These are phyloP conservation scores for Salvia sclarea DNA, from an alignment of 305 asterid species.

Conservation along the genomic window DNA sequence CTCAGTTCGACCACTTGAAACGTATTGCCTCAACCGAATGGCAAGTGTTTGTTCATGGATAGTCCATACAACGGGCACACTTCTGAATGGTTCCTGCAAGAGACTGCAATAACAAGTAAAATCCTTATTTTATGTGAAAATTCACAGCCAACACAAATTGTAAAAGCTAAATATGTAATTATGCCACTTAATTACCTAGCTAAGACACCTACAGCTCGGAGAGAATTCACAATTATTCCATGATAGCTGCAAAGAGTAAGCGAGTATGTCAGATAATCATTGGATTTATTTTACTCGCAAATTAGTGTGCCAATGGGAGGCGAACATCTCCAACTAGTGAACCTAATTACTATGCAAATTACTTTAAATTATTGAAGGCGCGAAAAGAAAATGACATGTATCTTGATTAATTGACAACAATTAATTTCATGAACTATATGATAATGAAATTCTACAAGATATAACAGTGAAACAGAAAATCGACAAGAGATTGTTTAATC, in stretches of 20 bases:
- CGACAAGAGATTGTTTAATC: neutral
- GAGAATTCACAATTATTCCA: conserved; percentile 72
- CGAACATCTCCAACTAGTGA: too few relatives aligned
- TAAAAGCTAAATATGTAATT: neutral
- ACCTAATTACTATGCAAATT: too few relatives aligned
- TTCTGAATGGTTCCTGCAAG: conserved; percentile 87
- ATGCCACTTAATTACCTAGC: conserved; percentile 58
- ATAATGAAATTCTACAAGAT: too few relatives aligned
- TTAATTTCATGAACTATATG: too few relatives aligned
- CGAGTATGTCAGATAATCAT: conserved; percentile 31
- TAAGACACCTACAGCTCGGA: conserved; percentile 58
- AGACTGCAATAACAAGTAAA: conserved; percentile 58
- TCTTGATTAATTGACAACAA: too few relatives aligned
- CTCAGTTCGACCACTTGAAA: conserved; percentile 51
- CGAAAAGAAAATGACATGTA: too few relatives aligned
- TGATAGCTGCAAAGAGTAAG: conserved; percentile 62
- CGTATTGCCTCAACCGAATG: conserved; percentile 53
- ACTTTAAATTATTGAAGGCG: too few relatives aligned
- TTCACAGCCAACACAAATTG: neutral
- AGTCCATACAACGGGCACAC: conserved; percentile 82
- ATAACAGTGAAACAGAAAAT: too few relatives aligned
- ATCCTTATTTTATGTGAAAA: conserved; percentile 27
- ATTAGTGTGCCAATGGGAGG: too few relatives aligned
- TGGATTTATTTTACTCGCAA: neutral
- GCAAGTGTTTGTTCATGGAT: conserved; percentile 78